Conservation (phyloP, 345 rosid species). For the Camelina hispida region DNA sequence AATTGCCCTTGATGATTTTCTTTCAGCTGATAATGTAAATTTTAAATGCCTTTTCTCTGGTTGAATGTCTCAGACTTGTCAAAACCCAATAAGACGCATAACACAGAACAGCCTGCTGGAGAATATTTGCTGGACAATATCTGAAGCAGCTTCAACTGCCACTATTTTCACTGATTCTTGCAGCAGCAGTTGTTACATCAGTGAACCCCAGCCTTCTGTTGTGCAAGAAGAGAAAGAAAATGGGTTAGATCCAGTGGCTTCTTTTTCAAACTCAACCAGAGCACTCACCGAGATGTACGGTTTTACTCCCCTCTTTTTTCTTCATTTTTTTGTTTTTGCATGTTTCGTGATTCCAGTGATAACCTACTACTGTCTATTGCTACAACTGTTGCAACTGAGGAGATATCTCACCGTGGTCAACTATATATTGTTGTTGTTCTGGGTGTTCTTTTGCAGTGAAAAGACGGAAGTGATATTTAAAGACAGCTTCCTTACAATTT, state of each 20-base stretch:
- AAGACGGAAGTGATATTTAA: slow-evolving; percentile 73
- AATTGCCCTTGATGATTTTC: background rate
- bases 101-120: slow-evolving; percentile 86
- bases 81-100: slow-evolving; percentile 77
- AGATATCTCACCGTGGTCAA: slow-evolving; percentile 30
- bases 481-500: slow-evolving; percentile 75
- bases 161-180: slow-evolving; percentile 73
- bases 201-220: slow-evolving; percentile 53
- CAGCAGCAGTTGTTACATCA: slow-evolving; percentile 52
- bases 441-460: slow-evolving; percentile 60
- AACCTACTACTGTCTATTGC: slow-evolving; percentile 1
- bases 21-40: slow-evolving; percentile 18
- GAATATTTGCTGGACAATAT: slow-evolving; percentile 90
- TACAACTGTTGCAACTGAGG: slow-evolving; percentile 12
- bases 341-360: slow-evolving; percentile 6
- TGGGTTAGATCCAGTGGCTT: slow-evolving; percentile 67
- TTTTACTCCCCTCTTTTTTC: background rate
- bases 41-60: background rate
- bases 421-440: background rate
- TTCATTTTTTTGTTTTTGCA: slow-evolving; percentile 8
- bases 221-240: slow-evolving; percentile 62
- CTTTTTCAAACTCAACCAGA: slow-evolving; percentile 79
- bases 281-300: slow-evolving; percentile 77
- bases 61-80: slow-evolving; percentile 68
- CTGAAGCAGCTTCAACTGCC: slow-evolving; percentile 82